Conservation (phyloP, 495 filamentous ascomycete species). For the Xylaria venustula region DNA sequence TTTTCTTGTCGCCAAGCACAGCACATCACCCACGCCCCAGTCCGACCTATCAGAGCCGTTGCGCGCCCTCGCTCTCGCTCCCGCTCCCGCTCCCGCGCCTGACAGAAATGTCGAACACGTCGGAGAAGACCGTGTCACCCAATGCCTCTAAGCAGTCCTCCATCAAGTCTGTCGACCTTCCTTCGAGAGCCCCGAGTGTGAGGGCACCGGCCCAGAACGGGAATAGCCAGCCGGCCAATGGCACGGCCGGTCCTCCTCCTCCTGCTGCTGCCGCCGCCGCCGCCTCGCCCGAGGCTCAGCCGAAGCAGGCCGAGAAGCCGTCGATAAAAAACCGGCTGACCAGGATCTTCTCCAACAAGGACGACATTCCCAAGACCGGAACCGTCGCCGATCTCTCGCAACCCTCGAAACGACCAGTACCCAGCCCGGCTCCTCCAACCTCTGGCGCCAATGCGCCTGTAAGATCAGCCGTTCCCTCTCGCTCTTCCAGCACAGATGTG, state of each 20-base stretch:
- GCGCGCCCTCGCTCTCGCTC: not conserved
- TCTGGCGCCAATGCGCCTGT: conserved; percentile 20
- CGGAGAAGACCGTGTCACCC: conserved; percentile 37
- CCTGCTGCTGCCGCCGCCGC: too few relatives aligned
- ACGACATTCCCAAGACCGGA: conserved; percentile 25
- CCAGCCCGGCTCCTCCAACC: conserved; percentile 23
- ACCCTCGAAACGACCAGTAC: conserved; percentile 24
- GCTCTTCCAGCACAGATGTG: conserved; percentile 35
- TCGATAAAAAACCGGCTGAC: conserved; percentile 50
- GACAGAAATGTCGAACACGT: conserved; percentile 31
- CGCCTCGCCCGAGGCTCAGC: conserved; percentile 24
- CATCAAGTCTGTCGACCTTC: conserved; percentile 41
- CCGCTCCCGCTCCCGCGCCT: not conserved
- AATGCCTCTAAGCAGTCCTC: conserved; percentile 46
- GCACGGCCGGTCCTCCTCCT: too few relatives aligned
- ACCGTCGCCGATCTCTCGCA: conserved; percentile 20
- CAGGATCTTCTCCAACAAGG: conserved; percentile 52
- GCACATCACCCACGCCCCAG: conserved; percentile 3
- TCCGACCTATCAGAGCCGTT: conserved; percentile 8
- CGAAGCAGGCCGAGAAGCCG: conserved; percentile 43
- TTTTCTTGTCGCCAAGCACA: conserved; percentile 29
- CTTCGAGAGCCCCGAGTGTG: conserved; percentile 40
- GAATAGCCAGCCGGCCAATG: conserved; percentile 17
- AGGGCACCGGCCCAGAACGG: conserved; percentile 36
- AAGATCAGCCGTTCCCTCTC: conserved; percentile 19